These are phyloP conservation scores for Penicilliopsis zonata DNA, from an alignment of 495 filamentous ascomycete genomes.

Conservation along the genomic window DNA sequence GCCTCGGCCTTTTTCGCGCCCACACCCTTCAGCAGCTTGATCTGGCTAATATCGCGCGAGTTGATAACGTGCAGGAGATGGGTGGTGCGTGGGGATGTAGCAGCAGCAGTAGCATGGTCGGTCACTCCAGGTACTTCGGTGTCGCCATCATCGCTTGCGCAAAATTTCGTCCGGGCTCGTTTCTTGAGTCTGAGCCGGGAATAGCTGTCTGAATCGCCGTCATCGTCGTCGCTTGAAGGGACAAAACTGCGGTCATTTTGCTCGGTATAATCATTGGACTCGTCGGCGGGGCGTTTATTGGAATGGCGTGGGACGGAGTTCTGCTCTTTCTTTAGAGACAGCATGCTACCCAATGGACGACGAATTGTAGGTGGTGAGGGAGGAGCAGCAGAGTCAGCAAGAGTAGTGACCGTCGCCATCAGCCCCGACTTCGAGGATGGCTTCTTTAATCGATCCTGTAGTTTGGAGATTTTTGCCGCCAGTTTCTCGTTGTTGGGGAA, in stretches of 20 bases:
- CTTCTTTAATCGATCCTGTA: constrained; percentile 48
- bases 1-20: constrained; percentile 43
- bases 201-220: constrained; percentile 20
- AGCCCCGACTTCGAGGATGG: constrained; percentile 8
- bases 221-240: constrained; percentile 20
- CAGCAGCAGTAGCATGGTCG: constrained; percentile 17
- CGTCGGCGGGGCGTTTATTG: constrained; percentile 23
- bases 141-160: constrained; percentile 9
- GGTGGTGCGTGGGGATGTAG: constrained; percentile 53
- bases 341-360: constrained; percentile 25
- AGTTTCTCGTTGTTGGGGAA: constrained; percentile 85
- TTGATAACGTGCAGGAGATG: constrained; percentile 78
- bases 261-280: constrained; percentile 23
- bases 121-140: constrained; percentile 9
- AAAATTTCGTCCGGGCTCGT: constrained; percentile 21
- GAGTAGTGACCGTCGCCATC: constrained; percentile 7
- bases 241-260: constrained; percentile 11
- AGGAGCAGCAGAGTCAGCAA: too few relatives aligned
- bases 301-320: constrained; percentile 12
- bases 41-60: constrained; percentile 57
- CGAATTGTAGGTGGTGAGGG: constrained; percentile 12
- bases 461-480: constrained; percentile 55
- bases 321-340: constrained; percentile 25
- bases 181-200: constrained; percentile 28
- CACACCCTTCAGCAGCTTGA: constrained; percentile 55